Evolutionary conservation across 352 stramenopile species (phyloP).

Genomic region (Halophytophthora polymorphica): DNA sequence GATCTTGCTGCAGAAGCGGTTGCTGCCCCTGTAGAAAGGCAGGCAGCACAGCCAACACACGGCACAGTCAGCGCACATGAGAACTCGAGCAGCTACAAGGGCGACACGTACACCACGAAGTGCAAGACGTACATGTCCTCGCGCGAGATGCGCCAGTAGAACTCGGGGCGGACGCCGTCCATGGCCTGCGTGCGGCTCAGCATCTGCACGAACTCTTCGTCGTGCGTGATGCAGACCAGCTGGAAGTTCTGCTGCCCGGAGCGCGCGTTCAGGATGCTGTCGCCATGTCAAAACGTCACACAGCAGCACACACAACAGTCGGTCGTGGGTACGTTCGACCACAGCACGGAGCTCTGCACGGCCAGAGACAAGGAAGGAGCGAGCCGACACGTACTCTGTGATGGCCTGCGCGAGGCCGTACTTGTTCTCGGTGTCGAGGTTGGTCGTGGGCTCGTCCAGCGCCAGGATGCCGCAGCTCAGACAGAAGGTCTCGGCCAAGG

Average conservation of each 20-base stretch:
- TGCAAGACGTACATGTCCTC: conserved; percentile 68
- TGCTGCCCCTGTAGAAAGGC: conserved; percentile 48
- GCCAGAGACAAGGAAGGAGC: background rate
- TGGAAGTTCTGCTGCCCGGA: conserved; percentile 98
- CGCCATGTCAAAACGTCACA: conserved; percentile 5
- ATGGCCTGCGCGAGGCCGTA: conserved; percentile 86
- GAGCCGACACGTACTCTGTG: conserved; percentile 60
- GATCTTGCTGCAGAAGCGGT: conserved; percentile 85
- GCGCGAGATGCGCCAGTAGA: conserved; percentile 79
- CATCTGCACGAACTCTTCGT: conserved; percentile 95
- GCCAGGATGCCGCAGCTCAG: conserved; percentile 98
- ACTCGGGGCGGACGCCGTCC: conserved; percentile 71
- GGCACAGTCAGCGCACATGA: background rate
- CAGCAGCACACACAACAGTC: conserved; percentile 5
- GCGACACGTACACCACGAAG: background rate
- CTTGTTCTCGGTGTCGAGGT: conserved; percentile 97
- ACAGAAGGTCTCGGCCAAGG: conserved; percentile 98
- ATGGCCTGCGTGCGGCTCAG: conserved; percentile 77
- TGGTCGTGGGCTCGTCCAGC: conserved; percentile 99
- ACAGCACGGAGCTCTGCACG: background rate
- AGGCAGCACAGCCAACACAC: conserved; percentile 1
- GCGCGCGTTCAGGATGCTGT: conserved; percentile 93
- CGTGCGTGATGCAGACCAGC: conserved; percentile 99
- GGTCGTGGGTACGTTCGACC: background rate
- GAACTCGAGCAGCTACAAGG: background rate